Evolutionary conservation across 139 green algal genomes (phyloP).

Genomic region (Coccomyxa sp.): DNA sequence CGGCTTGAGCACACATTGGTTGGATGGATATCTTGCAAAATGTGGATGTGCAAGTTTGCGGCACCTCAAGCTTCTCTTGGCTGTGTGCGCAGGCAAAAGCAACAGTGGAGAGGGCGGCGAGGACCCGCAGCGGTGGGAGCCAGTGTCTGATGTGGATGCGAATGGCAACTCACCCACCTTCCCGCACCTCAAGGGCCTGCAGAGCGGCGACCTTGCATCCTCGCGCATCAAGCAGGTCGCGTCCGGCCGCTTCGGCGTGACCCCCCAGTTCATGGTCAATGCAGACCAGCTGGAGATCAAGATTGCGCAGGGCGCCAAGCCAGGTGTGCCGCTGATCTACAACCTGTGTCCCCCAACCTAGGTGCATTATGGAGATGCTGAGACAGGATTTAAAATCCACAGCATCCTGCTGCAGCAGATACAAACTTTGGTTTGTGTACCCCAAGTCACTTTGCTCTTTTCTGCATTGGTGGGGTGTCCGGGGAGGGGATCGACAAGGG

Average conservation of each 20-base stretch:
- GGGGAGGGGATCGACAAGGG: too few relatives aligned
- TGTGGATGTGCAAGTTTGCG: background rate
- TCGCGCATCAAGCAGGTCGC: constrained; percentile 89
- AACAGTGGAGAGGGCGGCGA: constrained; percentile 94
- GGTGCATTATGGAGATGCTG: background rate
- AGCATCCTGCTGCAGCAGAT: too few relatives aligned
- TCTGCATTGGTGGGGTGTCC: too few relatives aligned
- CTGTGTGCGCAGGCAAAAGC: constrained; percentile 55
- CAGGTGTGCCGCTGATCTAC: constrained; percentile 20
- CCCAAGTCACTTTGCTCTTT: too few relatives aligned
- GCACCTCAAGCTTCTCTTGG: background rate
- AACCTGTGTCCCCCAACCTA: background rate
- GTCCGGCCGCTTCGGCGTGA: constrained; percentile 93
- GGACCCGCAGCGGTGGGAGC: constrained; percentile 81
- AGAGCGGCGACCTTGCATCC: constrained; percentile 91
- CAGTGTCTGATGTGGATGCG: constrained; percentile 68
- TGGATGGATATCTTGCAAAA: background rate
- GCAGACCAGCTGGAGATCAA: constrained; percentile 99
- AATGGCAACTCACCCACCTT: constrained; percentile 72
- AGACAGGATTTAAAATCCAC: background rate
- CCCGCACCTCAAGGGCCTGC: constrained; percentile 88
- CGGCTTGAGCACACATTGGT: too few relatives aligned
- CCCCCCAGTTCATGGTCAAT: constrained; percentile 96
- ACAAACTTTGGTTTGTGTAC: background rate
- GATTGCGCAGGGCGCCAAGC: constrained; percentile 90